These are phyloP conservation scores for Thielaviopsis punctulata DNA, from an alignment of 2,329 filamentous ascomycete species.

Conservation along the genomic window DNA sequence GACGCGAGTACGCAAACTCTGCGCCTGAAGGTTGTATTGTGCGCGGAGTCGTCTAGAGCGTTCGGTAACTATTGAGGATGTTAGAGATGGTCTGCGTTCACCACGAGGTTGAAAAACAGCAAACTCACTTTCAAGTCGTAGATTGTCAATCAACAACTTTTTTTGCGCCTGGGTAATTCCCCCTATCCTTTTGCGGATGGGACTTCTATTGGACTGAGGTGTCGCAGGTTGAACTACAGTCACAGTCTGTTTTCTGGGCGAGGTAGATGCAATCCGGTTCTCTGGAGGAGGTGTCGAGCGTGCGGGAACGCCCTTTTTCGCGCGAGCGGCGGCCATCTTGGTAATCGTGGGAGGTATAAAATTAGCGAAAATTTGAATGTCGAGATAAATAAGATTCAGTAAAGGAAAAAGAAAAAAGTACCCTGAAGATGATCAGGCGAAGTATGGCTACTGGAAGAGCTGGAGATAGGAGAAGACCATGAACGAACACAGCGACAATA, in stretches of 20 bases:
- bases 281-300: slow-evolving; percentile 17
- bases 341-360: background rate
- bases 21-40: slow-evolving; percentile 76
- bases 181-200: slow-evolving; percentile 42
- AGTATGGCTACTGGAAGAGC: background rate
- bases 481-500: background rate
- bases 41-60: slow-evolving; percentile 73
- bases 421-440: background rate
- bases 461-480: background rate
- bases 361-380: background rate
- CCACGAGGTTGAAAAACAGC: background rate
- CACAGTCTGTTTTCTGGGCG: slow-evolving; percentile 19
- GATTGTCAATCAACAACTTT: slow-evolving; percentile 72
- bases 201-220: slow-evolving; percentile 31
- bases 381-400: background rate
- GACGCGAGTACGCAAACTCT: slow-evolving; percentile 68
- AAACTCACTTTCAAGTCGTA: slow-evolving; percentile 67
- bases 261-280: slow-evolving; percentile 16
- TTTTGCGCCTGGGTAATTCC: slow-evolving; percentile 57
- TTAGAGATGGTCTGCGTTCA: background rate
- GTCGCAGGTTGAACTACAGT: slow-evolving; percentile 19
- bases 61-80: slow-evolving; percentile 49
- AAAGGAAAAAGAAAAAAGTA: background rate
- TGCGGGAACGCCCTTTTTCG: slow-evolving; percentile 17
- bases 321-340: slow-evolving; percentile 30